Conservation (phyloP, 495 filamentous ascomycete species). For the Rostrohypoxylon terebratum region DNA sequence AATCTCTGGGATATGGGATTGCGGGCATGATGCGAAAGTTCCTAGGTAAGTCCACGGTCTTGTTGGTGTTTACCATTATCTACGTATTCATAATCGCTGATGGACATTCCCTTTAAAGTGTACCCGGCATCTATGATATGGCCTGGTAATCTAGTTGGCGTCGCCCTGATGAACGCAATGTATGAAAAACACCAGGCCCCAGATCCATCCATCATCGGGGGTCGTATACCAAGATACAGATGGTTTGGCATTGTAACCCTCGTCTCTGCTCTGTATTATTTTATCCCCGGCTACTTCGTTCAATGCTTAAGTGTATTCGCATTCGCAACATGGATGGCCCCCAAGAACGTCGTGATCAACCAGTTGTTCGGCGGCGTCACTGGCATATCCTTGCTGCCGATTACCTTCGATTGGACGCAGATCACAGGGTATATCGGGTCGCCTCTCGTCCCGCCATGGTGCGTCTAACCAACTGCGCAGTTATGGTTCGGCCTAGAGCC, state of each 20-base stretch:
- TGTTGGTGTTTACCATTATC: background rate
- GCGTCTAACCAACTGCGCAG: slow-evolving; percentile 36
- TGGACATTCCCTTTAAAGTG: slow-evolving; percentile 51
- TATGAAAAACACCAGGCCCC: slow-evolving; percentile 67
- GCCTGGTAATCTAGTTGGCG: slow-evolving; percentile 73
- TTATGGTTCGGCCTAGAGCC: background rate
- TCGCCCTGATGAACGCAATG: slow-evolving; percentile 75
- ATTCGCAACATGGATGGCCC: slow-evolving; percentile 71
- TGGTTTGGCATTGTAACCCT: slow-evolving; percentile 68
- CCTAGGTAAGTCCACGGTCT: slow-evolving; percentile 52
- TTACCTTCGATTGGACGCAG: slow-evolving; percentile 76
- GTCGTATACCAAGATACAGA: slow-evolving; percentile 67
- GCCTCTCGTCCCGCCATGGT: slow-evolving; percentile 70
- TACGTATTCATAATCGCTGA: background rate
- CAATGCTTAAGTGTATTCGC: slow-evolving; percentile 70
- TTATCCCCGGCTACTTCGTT: slow-evolving; percentile 69
- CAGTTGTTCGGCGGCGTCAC: slow-evolving; percentile 75
- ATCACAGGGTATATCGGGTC: slow-evolving; percentile 68
- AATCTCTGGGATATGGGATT: slow-evolving; percentile 79
- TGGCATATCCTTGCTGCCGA: slow-evolving; percentile 69
- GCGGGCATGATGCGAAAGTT: slow-evolving; percentile 71
- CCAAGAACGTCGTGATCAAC: slow-evolving; percentile 73
- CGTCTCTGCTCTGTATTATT: slow-evolving; percentile 68
- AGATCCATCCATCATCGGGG: slow-evolving; percentile 64
- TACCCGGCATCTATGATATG: slow-evolving; percentile 81